Percentiles rank a stretch among this genome's conserved stretches.
Evolutionary conservation across 306 rosid species (phyloP).

Genomic region (Begonia masoniana): DNA sequence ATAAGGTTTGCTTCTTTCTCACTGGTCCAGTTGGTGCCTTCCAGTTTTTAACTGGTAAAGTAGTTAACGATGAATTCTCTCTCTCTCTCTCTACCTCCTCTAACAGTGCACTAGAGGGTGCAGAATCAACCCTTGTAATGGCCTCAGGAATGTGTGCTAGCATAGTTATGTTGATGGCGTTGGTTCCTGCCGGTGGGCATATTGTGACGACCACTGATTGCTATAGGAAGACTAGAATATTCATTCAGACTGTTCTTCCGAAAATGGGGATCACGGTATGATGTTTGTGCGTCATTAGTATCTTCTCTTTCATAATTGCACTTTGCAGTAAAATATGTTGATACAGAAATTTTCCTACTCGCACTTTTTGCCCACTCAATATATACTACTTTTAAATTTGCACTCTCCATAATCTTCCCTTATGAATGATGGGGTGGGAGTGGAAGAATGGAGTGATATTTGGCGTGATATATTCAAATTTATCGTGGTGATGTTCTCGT

Average conservation of each 20-base stretch:
- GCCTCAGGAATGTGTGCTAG: slow-evolving; percentile 97
- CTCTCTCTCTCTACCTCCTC: background rate
- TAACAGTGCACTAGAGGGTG: slow-evolving; percentile 83
- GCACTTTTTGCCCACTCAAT: no score
- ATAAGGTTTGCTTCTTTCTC: slow-evolving; percentile 47
- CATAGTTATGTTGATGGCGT: slow-evolving; percentile 66
- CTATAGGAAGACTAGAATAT: slow-evolving; percentile 86
- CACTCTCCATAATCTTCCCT: no score
- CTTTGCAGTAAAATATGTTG: no score
- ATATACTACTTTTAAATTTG: no score
- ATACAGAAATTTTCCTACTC: no score
- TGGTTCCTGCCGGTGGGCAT: slow-evolving; percentile 97
- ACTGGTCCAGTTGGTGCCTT: background rate
- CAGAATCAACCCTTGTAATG: slow-evolving; percentile 79
- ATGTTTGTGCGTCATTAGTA: background rate
- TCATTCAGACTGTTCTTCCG: slow-evolving; percentile 76
- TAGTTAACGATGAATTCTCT: background rate
- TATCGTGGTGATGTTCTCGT: no score
- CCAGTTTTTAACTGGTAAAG: background rate
- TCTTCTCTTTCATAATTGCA: no score
- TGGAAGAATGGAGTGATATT: no score
- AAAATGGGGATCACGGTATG: slow-evolving; percentile 87
- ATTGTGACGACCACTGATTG: slow-evolving; percentile 91
- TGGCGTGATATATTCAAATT: no score
- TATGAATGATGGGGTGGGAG: no score